These are phyloP conservation scores for Apiospora saccharicola DNA, from an alignment of 2,329 filamentous ascomycete genomes.

Conservation along the genomic window DNA sequence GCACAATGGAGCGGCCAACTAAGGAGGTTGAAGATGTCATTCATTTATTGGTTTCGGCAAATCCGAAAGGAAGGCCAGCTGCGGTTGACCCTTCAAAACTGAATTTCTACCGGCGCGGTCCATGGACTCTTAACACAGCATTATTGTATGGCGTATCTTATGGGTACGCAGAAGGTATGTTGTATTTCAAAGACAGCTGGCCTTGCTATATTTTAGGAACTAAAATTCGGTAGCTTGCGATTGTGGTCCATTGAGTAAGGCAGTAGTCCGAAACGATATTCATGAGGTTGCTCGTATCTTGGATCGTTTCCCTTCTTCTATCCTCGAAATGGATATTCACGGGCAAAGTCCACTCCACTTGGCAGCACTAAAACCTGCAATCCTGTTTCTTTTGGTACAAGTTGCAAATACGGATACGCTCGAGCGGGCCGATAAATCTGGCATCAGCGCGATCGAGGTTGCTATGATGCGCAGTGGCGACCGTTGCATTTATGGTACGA, in stretches of 20 bases:
- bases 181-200: no score
- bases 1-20: not conserved
- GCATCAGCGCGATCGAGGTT: slow-evolving; percentile 9
- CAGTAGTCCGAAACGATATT: slow-evolving; percentile 20
- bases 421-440: not conserved
- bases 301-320: slow-evolving; percentile 11
- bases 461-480: slow-evolving; percentile 18
- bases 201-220: not conserved
- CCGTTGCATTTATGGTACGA: not conserved
- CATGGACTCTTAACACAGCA: no score
- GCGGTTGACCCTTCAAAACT: not conserved
- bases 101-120: no score
- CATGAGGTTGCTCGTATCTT: slow-evolving; percentile 25
- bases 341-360: slow-evolving; percentile 24
- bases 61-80: not conserved
- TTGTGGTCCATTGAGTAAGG: slow-evolving; percentile 26
- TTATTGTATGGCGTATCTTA: not conserved
- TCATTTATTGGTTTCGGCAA: slow-evolving; percentile 2
- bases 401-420: not conserved
- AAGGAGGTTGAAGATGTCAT: not conserved
- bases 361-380: slow-evolving; percentile 22
- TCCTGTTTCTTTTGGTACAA: slow-evolving; percentile 15
- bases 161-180: slow-evolving; percentile 21
- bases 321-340: slow-evolving; percentile 22
- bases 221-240: slow-evolving; percentile 23